Conservation (phyloP, 257 asterid species). For the Echites panduratus region DNA sequence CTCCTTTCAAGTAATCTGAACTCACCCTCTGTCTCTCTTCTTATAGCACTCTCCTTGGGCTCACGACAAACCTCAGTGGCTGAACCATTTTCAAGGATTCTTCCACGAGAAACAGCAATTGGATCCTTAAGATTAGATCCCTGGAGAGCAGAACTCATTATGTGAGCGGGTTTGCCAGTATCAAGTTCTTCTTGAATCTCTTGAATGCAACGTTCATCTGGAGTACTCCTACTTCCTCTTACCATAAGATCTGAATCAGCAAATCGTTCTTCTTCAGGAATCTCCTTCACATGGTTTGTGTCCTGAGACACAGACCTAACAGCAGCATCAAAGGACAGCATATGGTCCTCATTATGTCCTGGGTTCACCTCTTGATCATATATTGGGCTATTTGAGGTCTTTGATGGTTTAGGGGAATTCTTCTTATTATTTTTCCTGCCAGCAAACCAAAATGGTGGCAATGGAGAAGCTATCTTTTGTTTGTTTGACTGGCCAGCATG, state of each 20-base stretch:
- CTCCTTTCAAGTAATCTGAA: constrained; percentile 88
- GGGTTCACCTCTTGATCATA: constrained; percentile 54
- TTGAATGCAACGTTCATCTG: constrained; percentile 23
- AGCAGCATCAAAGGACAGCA: constrained; percentile 85
- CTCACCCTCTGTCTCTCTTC: constrained; percentile 96
- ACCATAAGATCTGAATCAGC: constrained; percentile 22
- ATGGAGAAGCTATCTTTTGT: constrained; percentile 56
- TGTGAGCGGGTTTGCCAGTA: constrained; percentile 25
- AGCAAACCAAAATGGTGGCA: constrained; percentile 89
- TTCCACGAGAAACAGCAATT: constrained; percentile 25
- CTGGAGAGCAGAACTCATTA: constrained; percentile 17
- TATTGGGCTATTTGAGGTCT: constrained; percentile 54
- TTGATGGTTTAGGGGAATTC: constrained; percentile 64
- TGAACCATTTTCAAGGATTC: constrained; percentile 38
- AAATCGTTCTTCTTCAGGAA: constrained; percentile 53
- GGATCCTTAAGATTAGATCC: constrained; percentile 20
- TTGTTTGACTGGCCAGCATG: constrained; percentile 49
- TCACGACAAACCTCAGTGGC: constrained; percentile 44
- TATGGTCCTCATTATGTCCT: constrained; percentile 40
- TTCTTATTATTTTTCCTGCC: constrained; percentile 51
- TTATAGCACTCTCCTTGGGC: constrained; percentile 82
- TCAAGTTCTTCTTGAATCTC: constrained; percentile 76
- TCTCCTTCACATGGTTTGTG: constrained; percentile 56
- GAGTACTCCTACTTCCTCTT: constrained; percentile 27
- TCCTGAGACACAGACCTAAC: constrained; percentile 85